Conservation (phyloP, 352 stramenopile species). For the Pilasporangium apinafurcum region DNA sequence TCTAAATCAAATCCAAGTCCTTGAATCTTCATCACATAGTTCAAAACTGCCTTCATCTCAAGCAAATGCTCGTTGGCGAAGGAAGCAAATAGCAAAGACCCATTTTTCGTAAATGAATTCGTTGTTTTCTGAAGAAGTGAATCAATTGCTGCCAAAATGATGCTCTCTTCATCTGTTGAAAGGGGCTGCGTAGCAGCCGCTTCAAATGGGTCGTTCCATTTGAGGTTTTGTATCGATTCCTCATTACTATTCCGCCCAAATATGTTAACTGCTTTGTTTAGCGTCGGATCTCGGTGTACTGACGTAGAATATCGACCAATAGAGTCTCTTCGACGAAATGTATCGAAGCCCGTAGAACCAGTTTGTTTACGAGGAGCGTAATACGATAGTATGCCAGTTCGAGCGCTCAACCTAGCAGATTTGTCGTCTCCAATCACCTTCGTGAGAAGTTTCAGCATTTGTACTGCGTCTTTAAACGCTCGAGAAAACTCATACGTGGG, state of each 20-base stretch:
- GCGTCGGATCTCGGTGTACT: conserved; percentile 44
- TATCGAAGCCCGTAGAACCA: conserved; percentile 10
- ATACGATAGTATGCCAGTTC: conserved; percentile 55
- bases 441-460: conserved; percentile 78
- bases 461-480: conserved; percentile 71
- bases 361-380: conserved; percentile 10
- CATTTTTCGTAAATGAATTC: conserved; percentile 18
- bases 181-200: not conserved
- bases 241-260: conserved; percentile 22
- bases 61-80: conserved; percentile 65
- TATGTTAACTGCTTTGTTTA: conserved; percentile 71
- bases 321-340: conserved; percentile 23
- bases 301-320: conserved; percentile 71
- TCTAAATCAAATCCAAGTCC: conserved; percentile 74
- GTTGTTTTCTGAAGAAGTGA: conserved; percentile 13
- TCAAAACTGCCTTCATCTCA: conserved; percentile 65
- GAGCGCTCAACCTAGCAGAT: conserved; percentile 50
- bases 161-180: conserved; percentile 11
- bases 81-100: conserved; percentile 46
- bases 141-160: conserved; percentile 27
- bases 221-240: not conserved
- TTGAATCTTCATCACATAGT: conserved; percentile 64
- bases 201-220: not conserved
- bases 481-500: conserved; percentile 60
- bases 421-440: conserved; percentile 64